Percentiles rank a stretch among this genome's conserved stretches.
phyloP scores from a whole-genome alignment of 768 basidiomycete species.

The Leccinum variicolor region DNA sequence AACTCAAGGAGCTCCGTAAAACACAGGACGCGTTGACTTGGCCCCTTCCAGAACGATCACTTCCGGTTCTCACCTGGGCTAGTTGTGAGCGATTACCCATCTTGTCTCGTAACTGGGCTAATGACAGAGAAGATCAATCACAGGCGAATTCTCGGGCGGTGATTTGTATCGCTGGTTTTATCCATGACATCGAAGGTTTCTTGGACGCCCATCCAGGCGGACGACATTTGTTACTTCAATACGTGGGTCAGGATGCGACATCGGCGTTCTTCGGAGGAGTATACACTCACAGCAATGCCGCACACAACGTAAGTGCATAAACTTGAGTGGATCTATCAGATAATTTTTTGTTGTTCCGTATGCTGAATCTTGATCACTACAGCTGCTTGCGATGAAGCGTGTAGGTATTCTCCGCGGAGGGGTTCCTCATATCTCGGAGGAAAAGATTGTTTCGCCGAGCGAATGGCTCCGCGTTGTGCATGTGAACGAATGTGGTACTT shows the following conservation, averaged over 20 bases:
- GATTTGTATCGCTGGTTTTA: not conserved
- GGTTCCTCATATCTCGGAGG: conserved; percentile 1
- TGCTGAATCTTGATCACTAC: not conserved
- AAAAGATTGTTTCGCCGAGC: not conserved
- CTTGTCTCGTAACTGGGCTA: not conserved
- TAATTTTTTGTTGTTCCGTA: not conserved
- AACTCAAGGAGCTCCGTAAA: conserved; percentile 2
- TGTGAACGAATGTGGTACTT: not conserved
- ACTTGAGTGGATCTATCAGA: not conserved
- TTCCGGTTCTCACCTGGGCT: not conserved
- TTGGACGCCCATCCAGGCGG: conserved; percentile 2
- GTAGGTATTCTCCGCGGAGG: conserved; percentile 3
- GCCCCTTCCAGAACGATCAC: not conserved
- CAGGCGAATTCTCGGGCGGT: not conserved
- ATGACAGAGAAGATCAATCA: not conserved
- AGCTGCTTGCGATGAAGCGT: conserved; percentile 5
- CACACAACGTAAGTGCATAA: not conserved
- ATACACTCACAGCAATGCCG: not conserved
- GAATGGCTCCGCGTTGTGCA: not conserved
- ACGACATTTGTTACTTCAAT: not conserved
- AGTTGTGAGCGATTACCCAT: not conserved
- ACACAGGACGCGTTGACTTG: not conserved
- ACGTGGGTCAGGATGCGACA: conserved; percentile 3
- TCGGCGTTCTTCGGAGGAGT: conserved; percentile 6
- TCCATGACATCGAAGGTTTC: not conserved